phyloP scores from a whole-genome alignment of 805 yeast species.

The Kodamaea hsintzibuensis region DNA sequence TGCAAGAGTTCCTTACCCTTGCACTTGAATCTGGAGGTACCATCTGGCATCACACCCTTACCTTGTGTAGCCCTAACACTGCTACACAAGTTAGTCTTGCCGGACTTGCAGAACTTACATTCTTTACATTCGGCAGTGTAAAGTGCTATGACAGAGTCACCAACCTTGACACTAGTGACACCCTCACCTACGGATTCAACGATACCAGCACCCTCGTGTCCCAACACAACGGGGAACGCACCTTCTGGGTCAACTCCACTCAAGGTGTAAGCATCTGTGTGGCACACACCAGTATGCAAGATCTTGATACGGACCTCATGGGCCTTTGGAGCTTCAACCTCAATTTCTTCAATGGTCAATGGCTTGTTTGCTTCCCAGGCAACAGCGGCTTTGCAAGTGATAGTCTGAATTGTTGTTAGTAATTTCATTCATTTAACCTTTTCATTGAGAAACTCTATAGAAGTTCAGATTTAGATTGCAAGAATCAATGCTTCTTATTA shows the following conservation, averaged over 20 bases:
- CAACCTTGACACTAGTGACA: slow-evolving; percentile 84
- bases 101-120: slow-evolving; percentile 92
- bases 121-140: slow-evolving; percentile 97
- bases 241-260: slow-evolving; percentile 97
- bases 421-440: neutral
- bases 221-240: slow-evolving; percentile 86
- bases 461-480: no score
- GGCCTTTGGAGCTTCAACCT: slow-evolving; percentile 92
- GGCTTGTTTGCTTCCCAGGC: slow-evolving; percentile 95
- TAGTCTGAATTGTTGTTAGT: slow-evolving; percentile 45
- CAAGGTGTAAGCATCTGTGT: slow-evolving; percentile 95
- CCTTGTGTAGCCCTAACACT: slow-evolving; percentile 97
- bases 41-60: slow-evolving; percentile 98
- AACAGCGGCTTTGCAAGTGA: slow-evolving; percentile 92
- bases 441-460: no score
- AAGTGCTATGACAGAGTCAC: slow-evolving; percentile 90
- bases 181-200: slow-evolving; percentile 96
- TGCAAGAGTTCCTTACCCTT: slow-evolving; percentile 84
- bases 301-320: slow-evolving; percentile 96
- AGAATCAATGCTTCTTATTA: no score
- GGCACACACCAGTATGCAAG: slow-evolving; percentile 91
- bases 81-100: slow-evolving; percentile 96
- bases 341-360: slow-evolving; percentile 78
- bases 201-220: slow-evolving; percentile 98
- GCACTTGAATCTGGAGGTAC: slow-evolving; percentile 85